A percentile compares a stretch with the other conserved stretches of the same genome.
phyloP scores from a whole-genome alignment of 768 basidiomycete genomes.

The Lactarius akahatsu region DNA sequence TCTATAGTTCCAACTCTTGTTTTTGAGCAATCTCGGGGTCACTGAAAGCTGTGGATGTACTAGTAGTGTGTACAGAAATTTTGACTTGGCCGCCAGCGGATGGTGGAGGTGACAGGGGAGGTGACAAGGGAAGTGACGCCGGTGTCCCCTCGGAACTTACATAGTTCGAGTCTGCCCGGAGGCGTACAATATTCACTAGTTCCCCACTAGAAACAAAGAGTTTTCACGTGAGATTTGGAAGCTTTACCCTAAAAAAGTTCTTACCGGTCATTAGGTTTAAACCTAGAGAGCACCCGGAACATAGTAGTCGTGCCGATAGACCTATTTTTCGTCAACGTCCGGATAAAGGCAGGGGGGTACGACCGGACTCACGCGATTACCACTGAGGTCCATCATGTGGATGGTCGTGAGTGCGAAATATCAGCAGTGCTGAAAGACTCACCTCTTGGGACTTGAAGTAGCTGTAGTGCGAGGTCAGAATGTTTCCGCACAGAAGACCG shows the following conservation, averaged over 20 bases:
- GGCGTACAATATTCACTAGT: neutral
- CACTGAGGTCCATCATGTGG: constrained; percentile 4
- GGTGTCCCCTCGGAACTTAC: neutral
- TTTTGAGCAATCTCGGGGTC: neutral
- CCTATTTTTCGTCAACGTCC: neutral
- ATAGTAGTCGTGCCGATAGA: constrained; percentile 7
- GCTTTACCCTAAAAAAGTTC: neutral
- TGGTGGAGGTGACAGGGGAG: neutral
- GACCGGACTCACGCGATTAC: constrained; percentile 19
- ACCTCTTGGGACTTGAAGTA: constrained; percentile 20
- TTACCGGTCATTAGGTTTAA: neutral
- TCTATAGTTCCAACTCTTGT: neutral
- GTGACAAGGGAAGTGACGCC: neutral
- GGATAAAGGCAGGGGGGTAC: neutral
- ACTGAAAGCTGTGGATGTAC: neutral
- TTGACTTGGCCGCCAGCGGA: neutral
- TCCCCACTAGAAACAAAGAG: neutral
- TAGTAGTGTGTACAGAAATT: constrained; percentile 5
- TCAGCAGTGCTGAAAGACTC: neutral
- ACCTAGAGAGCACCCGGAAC: constrained; percentile 11
- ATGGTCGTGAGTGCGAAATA: neutral
- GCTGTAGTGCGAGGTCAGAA: constrained; percentile 2
- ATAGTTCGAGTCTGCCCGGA: neutral
- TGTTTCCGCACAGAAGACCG: neutral
- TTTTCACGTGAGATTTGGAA: neutral